These are phyloP conservation scores for Gyromitra esculenta DNA, from an alignment of 2,329 filamentous ascomycete species.

Conservation along the genomic window DNA sequence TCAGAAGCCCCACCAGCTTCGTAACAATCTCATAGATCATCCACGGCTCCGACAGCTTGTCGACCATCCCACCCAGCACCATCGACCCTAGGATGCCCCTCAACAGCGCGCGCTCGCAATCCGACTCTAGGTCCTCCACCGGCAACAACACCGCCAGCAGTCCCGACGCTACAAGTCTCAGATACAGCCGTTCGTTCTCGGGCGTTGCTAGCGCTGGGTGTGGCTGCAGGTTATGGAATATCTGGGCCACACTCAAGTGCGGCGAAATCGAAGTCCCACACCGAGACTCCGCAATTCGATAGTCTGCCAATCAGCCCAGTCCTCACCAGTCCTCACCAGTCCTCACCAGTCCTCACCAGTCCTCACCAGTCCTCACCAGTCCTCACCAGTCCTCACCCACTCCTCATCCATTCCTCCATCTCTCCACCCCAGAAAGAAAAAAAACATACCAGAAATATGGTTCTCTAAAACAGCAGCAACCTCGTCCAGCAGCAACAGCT, in stretches of 20 bases:
- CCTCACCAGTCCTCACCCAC: too few relatives aligned
- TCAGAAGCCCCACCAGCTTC: constrained; percentile 69
- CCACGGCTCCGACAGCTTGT: constrained; percentile 86
- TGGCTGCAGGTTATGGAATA: constrained; percentile 57
- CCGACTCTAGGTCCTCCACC: constrained; percentile 90
- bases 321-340: too few relatives aligned
- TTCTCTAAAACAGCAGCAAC: constrained; percentile 81
- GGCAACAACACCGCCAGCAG: constrained; percentile 85
- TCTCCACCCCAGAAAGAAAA: neutral
- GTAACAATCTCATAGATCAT: constrained; percentile 85
- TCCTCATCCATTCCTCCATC: too few relatives aligned
- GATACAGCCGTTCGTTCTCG: constrained; percentile 82
- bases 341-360: too few relatives aligned
- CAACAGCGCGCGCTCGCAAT: constrained; percentile 82
- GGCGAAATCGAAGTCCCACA: constrained; percentile 53
- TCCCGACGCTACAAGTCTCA: constrained; percentile 85
- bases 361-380: too few relatives aligned
- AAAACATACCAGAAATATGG: constrained; percentile 75
- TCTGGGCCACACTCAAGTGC: constrained; percentile 53
- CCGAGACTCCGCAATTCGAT: constrained; percentile 53
- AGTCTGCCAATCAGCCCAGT: constrained; percentile 49
- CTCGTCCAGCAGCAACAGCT: constrained; percentile 85
- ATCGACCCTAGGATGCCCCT: constrained; percentile 89
- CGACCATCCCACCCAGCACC: constrained; percentile 84
- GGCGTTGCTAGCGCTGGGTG: constrained; percentile 63